A percentile compares a stretch with the other conserved stretches of the same genome.
phyloP scores from a whole-genome alignment of 108 stramenopile species.

The Parmales sp. region DNA sequence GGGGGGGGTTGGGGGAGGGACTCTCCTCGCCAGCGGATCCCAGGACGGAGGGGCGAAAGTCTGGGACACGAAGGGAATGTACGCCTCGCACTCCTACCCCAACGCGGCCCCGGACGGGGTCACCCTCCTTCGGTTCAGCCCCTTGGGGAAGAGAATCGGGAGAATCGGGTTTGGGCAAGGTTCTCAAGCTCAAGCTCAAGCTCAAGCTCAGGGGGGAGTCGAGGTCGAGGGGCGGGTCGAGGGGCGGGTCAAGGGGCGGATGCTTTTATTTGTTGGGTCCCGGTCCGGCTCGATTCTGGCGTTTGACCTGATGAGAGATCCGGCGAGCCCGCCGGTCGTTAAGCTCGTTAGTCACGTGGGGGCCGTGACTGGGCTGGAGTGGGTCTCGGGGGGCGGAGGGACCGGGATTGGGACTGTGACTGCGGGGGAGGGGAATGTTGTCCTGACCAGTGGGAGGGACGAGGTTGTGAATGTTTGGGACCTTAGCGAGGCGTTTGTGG shows the following conservation, averaged over 20 bases:
- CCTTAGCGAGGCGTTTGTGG: no score
- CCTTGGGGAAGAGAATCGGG: no score
- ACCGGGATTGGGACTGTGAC: slow-evolving; percentile 22
- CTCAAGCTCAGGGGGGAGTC: slow-evolving; percentile 37
- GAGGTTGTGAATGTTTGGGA: slow-evolving; percentile 74
- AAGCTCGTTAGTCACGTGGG: slow-evolving; percentile 75
- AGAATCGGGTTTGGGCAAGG: no score
- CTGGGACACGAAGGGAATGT: slow-evolving; percentile 66
- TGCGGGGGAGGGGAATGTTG: slow-evolving; percentile 27
- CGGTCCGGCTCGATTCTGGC: slow-evolving; percentile 38
- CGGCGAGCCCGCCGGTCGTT: slow-evolving; percentile 28
- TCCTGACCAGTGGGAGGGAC: slow-evolving; percentile 63
- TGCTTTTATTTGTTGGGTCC: slow-evolving; percentile 31
- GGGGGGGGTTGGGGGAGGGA: no score
- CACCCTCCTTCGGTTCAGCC: no score
- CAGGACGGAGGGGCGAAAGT: slow-evolving; percentile 69
- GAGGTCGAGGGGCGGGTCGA: slow-evolving; percentile 30
- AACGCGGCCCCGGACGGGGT: slow-evolving; percentile 28
- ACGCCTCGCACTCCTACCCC: slow-evolving; percentile 70
- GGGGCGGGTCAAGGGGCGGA: slow-evolving; percentile 27
- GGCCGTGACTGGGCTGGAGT: slow-evolving; percentile 69
- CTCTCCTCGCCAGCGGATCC: slow-evolving; percentile 68
- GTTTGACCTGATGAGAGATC: slow-evolving; percentile 61
- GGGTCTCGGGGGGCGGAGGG: slow-evolving; percentile 39
- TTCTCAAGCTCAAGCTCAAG: no score